Evolutionary conservation across 2,329 filamentous ascomycete species (phyloP).

Genomic region (Pestalotiopsis sp.): DNA sequence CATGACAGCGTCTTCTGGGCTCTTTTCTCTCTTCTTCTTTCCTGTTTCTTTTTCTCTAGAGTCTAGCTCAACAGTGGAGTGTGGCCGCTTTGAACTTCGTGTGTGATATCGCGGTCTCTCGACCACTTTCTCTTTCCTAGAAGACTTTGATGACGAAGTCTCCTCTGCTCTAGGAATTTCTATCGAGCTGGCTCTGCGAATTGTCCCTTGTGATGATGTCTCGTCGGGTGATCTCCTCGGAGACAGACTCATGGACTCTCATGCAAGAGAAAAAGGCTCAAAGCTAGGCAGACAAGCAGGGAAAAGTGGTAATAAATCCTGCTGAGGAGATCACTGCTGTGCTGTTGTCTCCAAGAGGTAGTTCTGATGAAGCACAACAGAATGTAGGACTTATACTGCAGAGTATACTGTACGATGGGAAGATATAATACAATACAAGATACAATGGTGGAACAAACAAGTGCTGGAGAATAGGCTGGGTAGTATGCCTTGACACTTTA

Average conservation of each 20-base stretch:
- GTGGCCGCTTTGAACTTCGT: conserved; percentile 10
- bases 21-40: not conserved
- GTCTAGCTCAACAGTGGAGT: conserved; percentile 6
- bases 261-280: not conserved
- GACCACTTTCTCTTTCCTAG: not conserved
- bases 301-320: not conserved
- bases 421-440: not conserved
- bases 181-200: not conserved
- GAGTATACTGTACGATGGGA: not conserved
- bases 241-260: conserved; percentile 11
- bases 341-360: not conserved
- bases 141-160: not conserved
- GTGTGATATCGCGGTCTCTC: conserved; percentile 16
- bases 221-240: not conserved
- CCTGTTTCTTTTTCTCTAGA: conserved; percentile 12
- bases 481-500: not conserved
- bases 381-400: not conserved
- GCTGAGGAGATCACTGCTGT: not conserved
- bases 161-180: not conserved
- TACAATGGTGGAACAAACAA: not conserved
- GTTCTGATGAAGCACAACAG: not conserved
- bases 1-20: conserved; percentile 7
- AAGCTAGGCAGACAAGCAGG: not conserved
- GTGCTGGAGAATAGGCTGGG: not conserved
- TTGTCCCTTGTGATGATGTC: conserved; percentile 14